Evolutionary conservation across 768 basidiomycete species (phyloP).

Genomic region (Phanerodontia chrysosporium): DNA sequence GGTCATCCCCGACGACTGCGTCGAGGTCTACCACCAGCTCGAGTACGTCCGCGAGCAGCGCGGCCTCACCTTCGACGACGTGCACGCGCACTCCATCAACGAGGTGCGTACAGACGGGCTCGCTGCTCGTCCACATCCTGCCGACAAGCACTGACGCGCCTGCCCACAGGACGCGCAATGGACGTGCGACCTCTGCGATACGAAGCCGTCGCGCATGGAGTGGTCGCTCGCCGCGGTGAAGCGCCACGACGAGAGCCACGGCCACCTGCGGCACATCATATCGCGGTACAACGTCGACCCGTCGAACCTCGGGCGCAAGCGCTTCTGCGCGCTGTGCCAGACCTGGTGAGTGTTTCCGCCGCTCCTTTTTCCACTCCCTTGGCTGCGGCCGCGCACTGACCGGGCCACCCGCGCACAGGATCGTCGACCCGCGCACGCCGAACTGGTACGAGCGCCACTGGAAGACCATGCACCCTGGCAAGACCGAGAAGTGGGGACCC

Average conservation of each 20-base stretch:
- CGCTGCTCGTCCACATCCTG: too few species aligned
- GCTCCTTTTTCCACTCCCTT: too few species aligned
- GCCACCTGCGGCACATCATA: background rate
- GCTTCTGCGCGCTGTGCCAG: background rate
- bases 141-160: too few species aligned
- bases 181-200: background rate
- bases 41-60: background rate
- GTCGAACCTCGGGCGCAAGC: background rate
- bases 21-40: background rate
- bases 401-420: too few species aligned
- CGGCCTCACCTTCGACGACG: background rate
- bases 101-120: too few species aligned
- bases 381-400: too few species aligned
- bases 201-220: background rate
- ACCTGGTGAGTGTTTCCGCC: background rate
- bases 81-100: background rate
- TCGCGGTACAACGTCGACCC: background rate
- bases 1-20: background rate
- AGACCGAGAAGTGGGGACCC: too few species aligned
- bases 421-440: too few species aligned
- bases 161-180: too few species aligned
- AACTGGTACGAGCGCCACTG: too few species aligned
- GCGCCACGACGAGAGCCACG: background rate
- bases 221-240: background rate
- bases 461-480: too few species aligned